Evolutionary conservation across 768 basidiomycete species (phyloP).

Genomic region (Kwoniella sp.): DNA sequence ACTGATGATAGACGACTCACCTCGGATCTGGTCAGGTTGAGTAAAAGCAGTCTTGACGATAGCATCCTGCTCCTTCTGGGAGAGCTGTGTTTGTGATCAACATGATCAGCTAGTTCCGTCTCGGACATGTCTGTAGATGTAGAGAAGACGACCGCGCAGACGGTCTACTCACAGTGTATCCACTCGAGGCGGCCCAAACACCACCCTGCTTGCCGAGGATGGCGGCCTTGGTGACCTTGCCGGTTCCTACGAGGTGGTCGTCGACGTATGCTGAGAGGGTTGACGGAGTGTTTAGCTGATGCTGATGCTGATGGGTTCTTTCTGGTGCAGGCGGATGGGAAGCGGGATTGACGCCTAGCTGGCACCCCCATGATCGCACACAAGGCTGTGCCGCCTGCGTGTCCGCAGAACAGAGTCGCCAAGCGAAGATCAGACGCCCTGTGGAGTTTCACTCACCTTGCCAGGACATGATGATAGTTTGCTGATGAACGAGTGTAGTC

Average conservation of each 20-base stretch:
- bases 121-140: too few relatives aligned
- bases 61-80: constrained; percentile 62
- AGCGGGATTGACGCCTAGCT: too few relatives aligned
- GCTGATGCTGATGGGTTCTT: too few relatives aligned
- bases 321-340: neutral
- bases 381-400: too few relatives aligned
- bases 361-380: too few relatives aligned
- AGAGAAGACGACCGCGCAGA: neutral
- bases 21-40: constrained; percentile 52
- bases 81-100: constrained; percentile 55
- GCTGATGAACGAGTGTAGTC: too few relatives aligned
- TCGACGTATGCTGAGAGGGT: constrained; percentile 68
- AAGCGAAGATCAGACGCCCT: neutral
- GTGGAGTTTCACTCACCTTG: constrained; percentile 33
- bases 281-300: neutral
- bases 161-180: constrained; percentile 60
- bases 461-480: constrained; percentile 38
- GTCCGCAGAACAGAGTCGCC: too few relatives aligned
- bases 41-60: constrained; percentile 55
- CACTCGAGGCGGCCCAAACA: constrained; percentile 65
- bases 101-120: neutral
- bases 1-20: too few relatives aligned
- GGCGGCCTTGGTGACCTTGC: constrained; percentile 70
- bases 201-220: constrained; percentile 70
- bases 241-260: constrained; percentile 67